Conservation (phyloP, 345 rosid genomes). For the Zanthoxylum bungeanum region DNA sequence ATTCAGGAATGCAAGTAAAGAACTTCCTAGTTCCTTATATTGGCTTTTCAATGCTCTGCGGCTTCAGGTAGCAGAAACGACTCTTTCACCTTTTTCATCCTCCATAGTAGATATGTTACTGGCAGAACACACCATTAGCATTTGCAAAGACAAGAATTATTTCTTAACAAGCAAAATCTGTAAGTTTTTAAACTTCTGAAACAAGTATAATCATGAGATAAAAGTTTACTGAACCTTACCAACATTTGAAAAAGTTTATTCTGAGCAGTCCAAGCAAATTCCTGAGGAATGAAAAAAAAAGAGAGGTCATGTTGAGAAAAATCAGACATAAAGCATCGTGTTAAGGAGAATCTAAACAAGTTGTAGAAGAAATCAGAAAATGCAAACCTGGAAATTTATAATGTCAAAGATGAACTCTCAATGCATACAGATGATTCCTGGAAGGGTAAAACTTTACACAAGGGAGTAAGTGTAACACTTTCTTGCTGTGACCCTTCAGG, state of each 20-base stretch:
- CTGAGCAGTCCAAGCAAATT: neutral
- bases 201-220: neutral
- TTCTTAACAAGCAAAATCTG: neutral
- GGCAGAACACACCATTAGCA: neutral
- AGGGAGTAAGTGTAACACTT: too few species aligned
- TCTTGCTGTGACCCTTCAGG: too few species aligned
- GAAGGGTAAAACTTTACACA: too few species aligned
- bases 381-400: neutral
- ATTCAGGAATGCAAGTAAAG: neutral
- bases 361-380: neutral
- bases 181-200: neutral
- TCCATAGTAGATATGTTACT: neutral
- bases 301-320: neutral
- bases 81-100: neutral
- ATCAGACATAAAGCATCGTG: neutral
- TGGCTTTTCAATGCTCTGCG: neutral
- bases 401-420: too few species aligned
- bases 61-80: neutral
- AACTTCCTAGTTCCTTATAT: neutral
- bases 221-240: neutral
- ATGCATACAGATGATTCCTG: too few species aligned
- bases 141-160: too few species aligned
- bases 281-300: neutral
- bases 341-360: neutral
- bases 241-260: too few species aligned